A percentile compares a stretch with the other conserved stretches of the same genome.
These are phyloP conservation scores for Gonium pectorale DNA, from an alignment of 139 green algal genomes.

Conservation along the genomic window DNA sequence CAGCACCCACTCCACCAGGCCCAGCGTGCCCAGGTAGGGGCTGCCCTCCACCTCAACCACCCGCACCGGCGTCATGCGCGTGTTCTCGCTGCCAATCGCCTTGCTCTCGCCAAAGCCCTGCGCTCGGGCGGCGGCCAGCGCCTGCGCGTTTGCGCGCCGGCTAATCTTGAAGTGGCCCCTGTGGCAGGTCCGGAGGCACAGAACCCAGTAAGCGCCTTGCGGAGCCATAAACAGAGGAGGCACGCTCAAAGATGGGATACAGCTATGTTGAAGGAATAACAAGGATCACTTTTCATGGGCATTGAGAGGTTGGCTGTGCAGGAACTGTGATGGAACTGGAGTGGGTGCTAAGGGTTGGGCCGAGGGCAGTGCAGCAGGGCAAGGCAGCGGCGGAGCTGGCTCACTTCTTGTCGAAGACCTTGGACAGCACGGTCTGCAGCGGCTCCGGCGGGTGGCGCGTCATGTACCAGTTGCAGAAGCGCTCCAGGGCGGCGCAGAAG, in stretches of 20 bases:
- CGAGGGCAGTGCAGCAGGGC: no score
- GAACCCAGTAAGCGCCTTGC: no score
- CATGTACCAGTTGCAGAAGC: slow-evolving; percentile 64
- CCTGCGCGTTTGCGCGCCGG: slow-evolving; percentile 27
- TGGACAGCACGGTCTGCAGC: slow-evolving; percentile 48
- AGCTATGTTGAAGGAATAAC: no score
- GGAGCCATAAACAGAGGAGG: no score
- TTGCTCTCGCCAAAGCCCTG: slow-evolving; percentile 33
- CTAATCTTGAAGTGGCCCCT: slow-evolving; percentile 45
- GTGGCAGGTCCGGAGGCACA: no score
- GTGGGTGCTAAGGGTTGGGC: no score
- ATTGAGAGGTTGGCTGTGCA: no score
- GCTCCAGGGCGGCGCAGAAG: slow-evolving; percentile 52
- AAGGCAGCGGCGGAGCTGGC: no score
- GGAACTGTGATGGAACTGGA: no score
- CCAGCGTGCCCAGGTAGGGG: slow-evolving; percentile 47
- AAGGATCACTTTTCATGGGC: no score
- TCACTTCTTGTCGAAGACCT: slow-evolving; percentile 52
- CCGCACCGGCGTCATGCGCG: slow-evolving; percentile 22
- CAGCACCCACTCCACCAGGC: slow-evolving; percentile 59
- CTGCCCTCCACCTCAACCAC: slow-evolving; percentile 52
- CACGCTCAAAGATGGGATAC: no score
- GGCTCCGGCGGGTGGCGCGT: slow-evolving; percentile 56
- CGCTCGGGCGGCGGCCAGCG: slow-evolving; percentile 10
- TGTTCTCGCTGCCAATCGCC: slow-evolving; percentile 7